These are phyloP conservation scores for Salix arbutifolia DNA, from an alignment of 345 rosid species.

Conservation along the genomic window DNA sequence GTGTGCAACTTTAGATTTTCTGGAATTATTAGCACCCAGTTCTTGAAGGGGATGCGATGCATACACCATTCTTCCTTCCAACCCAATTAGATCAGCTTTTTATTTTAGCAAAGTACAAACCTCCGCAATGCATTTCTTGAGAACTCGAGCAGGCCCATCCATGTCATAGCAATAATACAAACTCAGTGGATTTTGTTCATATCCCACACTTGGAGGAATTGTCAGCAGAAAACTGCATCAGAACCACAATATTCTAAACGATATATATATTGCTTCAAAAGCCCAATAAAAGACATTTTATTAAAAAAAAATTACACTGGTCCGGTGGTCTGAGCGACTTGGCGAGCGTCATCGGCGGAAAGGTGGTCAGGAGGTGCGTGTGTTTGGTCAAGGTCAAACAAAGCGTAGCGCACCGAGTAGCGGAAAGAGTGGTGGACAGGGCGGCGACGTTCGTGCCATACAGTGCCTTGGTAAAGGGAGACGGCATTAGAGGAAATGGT, in stretches of 20 bases:
- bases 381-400: conserved; percentile 60
- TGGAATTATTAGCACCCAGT: not conserved
- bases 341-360: conserved; percentile 66
- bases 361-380: conserved; percentile 55
- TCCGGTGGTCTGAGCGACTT: conserved; percentile 48
- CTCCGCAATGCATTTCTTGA: conserved; percentile 88
- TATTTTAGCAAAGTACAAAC: conserved; percentile 22
- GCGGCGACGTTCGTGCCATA: conserved; percentile 83
- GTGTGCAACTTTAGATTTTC: too few relatives aligned
- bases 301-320: conserved; percentile 42
- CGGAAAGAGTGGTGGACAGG: conserved; percentile 76
- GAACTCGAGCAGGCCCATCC: conserved; percentile 32
- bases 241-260: not conserved
- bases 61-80: not conserved
- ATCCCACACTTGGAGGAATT: conserved; percentile 87
- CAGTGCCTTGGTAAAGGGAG: conserved; percentile 65
- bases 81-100: not conserved
- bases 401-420: conserved; percentile 76
- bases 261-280: too few relatives aligned
- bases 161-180: conserved; percentile 72
- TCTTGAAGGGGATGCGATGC: not conserved
- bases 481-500: conserved; percentile 7
- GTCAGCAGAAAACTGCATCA: conserved; percentile 66
- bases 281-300: not conserved
- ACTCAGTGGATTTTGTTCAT: conserved; percentile 88